A percentile compares a stretch with the other conserved stretches of the same genome.
phyloP scores from a whole-genome alignment of 805 yeast species.

The Priceomyces castillae region DNA sequence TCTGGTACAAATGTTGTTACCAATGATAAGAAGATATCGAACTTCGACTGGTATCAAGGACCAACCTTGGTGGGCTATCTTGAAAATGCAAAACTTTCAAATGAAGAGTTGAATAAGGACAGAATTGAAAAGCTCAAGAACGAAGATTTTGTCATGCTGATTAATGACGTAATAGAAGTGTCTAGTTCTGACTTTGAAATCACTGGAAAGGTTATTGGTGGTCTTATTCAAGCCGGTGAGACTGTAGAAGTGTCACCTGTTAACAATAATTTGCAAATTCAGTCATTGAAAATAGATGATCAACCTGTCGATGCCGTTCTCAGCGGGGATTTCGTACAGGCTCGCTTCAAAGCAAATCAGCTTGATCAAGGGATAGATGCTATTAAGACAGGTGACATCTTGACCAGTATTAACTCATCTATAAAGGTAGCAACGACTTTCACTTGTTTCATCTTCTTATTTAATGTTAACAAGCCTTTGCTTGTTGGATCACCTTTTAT shows the following conservation, averaged over 20 bases:
- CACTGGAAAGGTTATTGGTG: conserved; percentile 66
- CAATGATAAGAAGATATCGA: conserved; percentile 26
- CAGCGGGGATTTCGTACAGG: conserved; percentile 62
- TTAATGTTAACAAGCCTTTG: conserved; percentile 60
- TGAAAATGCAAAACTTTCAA: conserved; percentile 28
- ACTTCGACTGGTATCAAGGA: conserved; percentile 47
- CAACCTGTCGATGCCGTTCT: conserved; percentile 47
- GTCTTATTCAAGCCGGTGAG: conserved; percentile 70
- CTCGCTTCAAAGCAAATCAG: conserved; percentile 44
- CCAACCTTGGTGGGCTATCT: conserved; percentile 42
- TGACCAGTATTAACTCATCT: conserved; percentile 24
- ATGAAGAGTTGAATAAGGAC: conserved; percentile 12
- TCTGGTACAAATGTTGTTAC: conserved; percentile 64
- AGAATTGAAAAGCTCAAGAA: conserved; percentile 19
- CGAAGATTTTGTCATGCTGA: conserved; percentile 54
- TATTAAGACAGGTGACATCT: conserved; percentile 59
- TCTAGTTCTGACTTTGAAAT: conserved; percentile 50
- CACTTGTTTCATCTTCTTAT: conserved; percentile 28
- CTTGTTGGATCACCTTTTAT: conserved; percentile 78
- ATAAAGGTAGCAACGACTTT: conserved; percentile 28
- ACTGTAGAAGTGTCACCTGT: conserved; percentile 57
- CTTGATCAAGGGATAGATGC: conserved; percentile 54
- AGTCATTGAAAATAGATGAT: conserved; percentile 31
- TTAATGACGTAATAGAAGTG: conserved; percentile 57
- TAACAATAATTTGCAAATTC: conserved; percentile 42